Evolutionary conservation across 192 early-diverging fungal genomes (phyloP).

Genomic region (Gryganskiella cystojenkinii): DNA sequence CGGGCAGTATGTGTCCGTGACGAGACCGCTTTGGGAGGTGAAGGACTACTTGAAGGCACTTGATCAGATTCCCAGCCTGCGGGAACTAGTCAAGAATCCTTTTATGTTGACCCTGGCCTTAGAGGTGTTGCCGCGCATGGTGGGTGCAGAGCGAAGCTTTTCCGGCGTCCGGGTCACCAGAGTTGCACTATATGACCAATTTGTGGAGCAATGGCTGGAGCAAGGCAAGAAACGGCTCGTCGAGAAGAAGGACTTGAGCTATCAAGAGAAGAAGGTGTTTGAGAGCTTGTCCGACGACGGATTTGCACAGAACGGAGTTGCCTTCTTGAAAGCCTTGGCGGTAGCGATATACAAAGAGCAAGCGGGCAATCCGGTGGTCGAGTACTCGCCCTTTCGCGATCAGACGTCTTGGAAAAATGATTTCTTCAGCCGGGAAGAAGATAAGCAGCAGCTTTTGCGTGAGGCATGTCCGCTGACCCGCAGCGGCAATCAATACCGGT

Average conservation of each 20-base stretch:
- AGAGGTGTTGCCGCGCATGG: background rate
- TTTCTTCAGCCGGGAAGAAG: background rate
- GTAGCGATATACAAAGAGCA: background rate
- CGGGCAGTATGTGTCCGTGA: background rate
- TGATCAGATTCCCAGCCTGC: background rate
- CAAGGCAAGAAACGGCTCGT: background rate
- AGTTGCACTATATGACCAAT: background rate
- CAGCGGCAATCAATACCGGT: background rate
- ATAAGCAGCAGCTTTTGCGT: background rate
- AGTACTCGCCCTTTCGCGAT: background rate
- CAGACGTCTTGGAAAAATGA: background rate
- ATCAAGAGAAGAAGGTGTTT: background rate
- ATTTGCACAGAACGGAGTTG: background rate
- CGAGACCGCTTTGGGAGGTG: background rate
- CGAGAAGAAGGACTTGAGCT: too few relatives aligned
- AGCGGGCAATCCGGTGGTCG: background rate
- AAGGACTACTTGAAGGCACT: background rate
- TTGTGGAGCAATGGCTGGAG: slow-evolving; percentile 6
- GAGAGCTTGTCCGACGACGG: background rate
- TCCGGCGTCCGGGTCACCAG: background rate
- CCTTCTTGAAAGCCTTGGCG: slow-evolving; percentile 2
- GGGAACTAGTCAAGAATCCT: slow-evolving; percentile 9
- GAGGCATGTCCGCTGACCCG: background rate
- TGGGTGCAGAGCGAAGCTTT: background rate
- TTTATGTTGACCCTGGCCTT: background rate